Evolutionary conservation across 352 stramenopile genomes (phyloP), one percentile per base, ranked within the genome.

Genomic region (Globisporangium ultimum): DNA sequence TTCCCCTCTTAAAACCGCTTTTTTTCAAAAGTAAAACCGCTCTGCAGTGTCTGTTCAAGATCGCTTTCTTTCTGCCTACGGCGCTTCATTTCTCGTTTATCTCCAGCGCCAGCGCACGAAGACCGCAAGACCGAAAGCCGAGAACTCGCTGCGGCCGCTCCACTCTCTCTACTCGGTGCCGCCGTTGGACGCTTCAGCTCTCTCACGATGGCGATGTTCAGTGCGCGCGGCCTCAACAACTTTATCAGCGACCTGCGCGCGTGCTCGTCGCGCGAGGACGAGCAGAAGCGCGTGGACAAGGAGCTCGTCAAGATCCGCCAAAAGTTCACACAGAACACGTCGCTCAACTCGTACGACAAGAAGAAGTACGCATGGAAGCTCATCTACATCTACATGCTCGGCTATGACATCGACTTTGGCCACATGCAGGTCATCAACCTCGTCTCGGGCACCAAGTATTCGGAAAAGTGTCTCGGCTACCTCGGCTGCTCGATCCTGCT

Each of bases 331-430:
- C 84, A 91, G 50, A 80, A 72, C 15, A 74, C 78, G 36, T 58
- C 68, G 40, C 74, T 99, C 36, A 95, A 92, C 62, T 96, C 88
- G 45, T 99, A 99, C 72, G 92, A 99, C 72, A 88, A 96, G 57
- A 99, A 99, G 71, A 99, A 99, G 75, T 99, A 99, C 75, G 95
- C 98, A 50, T 99, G 96, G 96, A 99, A 99, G 80, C 78, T 99
- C 58, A 97, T 99, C 24, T 99, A 99, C 78, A 99, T 99, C 74
- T 98, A 98, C 75, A 98, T 99, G 78, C 74, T 99, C 49, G 97
- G 97, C 58, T 99, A 99, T 73, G 96, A 99, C 74, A 96, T 99
- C 54, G 95, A 99, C 72, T 99, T 99, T 86, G 97, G 97, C 34
- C 96, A 99, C 71, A 95, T 98, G 71, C 96, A 99, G 79, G 80